Evolutionary conservation across 2,329 filamentous ascomycete species (phyloP).

Genomic region (Phaeosphaeria sp.): DNA sequence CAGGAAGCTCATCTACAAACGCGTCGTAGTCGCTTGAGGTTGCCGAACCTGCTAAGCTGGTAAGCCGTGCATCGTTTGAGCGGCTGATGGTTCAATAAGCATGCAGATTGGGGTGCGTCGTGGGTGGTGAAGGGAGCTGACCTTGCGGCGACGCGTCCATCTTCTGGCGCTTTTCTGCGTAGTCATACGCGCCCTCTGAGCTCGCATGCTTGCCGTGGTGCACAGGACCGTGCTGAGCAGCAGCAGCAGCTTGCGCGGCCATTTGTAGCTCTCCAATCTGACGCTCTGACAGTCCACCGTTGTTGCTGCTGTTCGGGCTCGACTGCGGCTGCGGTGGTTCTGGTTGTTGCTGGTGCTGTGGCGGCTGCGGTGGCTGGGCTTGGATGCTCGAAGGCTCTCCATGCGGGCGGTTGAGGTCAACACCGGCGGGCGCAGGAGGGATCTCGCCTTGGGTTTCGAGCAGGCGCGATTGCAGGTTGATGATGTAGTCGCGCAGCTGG

Average conservation of each 20-base stretch:
- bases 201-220: conserved; percentile 41
- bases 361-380: conserved; percentile 13
- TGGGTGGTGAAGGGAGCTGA: conserved; percentile 34
- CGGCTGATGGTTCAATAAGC: conserved; percentile 42
- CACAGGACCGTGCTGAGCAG: conserved; percentile 40
- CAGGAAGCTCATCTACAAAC: conserved; percentile 25
- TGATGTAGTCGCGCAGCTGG: conserved; percentile 87
- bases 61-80: conserved; percentile 30
- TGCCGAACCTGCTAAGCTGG: conserved; percentile 24
- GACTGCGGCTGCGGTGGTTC: conserved; percentile 29
- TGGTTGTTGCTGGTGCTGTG: conserved; percentile 26
- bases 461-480: conserved; percentile 85
- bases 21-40: conserved; percentile 21
- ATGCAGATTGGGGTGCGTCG: conserved; percentile 30
- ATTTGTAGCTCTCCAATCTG: conserved; percentile 48
- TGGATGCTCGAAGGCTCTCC: conserved; percentile 33
- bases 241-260: conserved; percentile 45
- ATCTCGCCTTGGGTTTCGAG: conserved; percentile 84
- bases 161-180: conserved; percentile 46
- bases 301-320: conserved; percentile 31
- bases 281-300: conserved; percentile 44
- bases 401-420: conserved; percentile 70
- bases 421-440: conserved; percentile 80
- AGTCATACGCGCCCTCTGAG: conserved; percentile 40
- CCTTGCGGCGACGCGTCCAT: conserved; percentile 42